A percentile compares a stretch with the other conserved stretches of the same genome.
Evolutionary conservation across 208 protist genomes (phyloP).

Genomic region (Acanthamoeba castellanii): DNA sequence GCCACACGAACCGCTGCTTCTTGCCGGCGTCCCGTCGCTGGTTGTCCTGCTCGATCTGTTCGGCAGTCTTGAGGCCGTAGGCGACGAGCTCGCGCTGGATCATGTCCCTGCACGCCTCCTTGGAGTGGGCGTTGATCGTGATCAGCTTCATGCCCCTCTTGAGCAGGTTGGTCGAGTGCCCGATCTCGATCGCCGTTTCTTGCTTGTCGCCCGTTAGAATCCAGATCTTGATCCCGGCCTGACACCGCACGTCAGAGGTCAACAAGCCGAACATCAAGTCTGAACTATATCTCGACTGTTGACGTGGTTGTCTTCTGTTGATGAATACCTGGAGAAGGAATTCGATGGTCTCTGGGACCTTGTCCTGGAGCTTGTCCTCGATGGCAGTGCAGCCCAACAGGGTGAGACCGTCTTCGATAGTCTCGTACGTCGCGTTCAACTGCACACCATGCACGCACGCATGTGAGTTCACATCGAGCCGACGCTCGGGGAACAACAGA

Average conservation of each 20-base stretch:
- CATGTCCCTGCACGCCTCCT: not conserved
- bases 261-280: not conserved
- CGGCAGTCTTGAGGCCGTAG: not conserved
- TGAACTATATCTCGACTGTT: slow-evolving; percentile 26
- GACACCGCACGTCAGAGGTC: not conserved
- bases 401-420: slow-evolving; percentile 90
- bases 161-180: slow-evolving; percentile 81
- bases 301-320: slow-evolving; percentile 91
- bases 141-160: slow-evolving; percentile 64
- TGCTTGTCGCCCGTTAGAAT: slow-evolving; percentile 89
- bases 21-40: not conserved
- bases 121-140: slow-evolving; percentile 33
- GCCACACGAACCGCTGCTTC: not conserved
- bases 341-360: slow-evolving; percentile 95
- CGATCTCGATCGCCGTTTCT: slow-evolving; percentile 94
- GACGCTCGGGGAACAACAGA: not conserved
- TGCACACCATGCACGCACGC: not conserved
- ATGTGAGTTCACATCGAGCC: not conserved
- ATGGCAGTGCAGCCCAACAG: slow-evolving; percentile 93
- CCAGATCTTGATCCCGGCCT: slow-evolving; percentile 54
- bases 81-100: not conserved
- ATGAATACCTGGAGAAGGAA: slow-evolving; percentile 89
- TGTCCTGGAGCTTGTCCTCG: slow-evolving; percentile 97
- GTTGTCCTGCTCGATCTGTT: slow-evolving; percentile 26
- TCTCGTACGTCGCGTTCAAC: not conserved